Percentiles rank a stretch among this genome's conserved stretches.
These are phyloP conservation scores for Plasmodium billcollinsi DNA, from an alignment of 169 alveolate genomes.

Conservation along the genomic window DNA sequence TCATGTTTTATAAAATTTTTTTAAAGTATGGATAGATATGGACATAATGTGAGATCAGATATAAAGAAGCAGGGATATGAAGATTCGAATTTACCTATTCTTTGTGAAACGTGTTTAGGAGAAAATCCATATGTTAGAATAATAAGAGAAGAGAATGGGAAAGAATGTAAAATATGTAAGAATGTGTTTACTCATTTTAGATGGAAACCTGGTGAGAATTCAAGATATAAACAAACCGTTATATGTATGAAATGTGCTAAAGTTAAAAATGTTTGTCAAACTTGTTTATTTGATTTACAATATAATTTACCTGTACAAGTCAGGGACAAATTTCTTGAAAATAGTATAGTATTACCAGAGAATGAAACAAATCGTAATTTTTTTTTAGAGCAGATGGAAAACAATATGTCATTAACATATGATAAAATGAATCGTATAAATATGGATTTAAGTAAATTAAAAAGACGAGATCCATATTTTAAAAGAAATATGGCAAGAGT, in stretches of 20 bases:
- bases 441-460: constrained; percentile 82
- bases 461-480: constrained; percentile 90
- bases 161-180: constrained; percentile 97
- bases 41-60: constrained; percentile 88
- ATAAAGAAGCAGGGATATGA: constrained; percentile 88
- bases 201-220: constrained; percentile 97
- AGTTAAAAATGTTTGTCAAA: constrained; percentile 98
- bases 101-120: constrained; percentile 98
- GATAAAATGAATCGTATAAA: constrained; percentile 48
- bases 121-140: constrained; percentile 97
- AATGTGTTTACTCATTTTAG: constrained; percentile 98
- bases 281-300: constrained; percentile 97
- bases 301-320: constrained; percentile 98
- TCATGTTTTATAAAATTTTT: too few relatives aligned
- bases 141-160: constrained; percentile 95
- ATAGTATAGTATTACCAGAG: constrained; percentile 79
- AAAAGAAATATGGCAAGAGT: constrained; percentile 94
- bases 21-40: constrained; percentile 86
- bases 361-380: constrained; percentile 84
- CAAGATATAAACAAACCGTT: constrained; percentile 96
- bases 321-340: constrained; percentile 91
- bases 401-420: constrained; percentile 62
- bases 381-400: constrained; percentile 81
- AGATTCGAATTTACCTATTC: constrained; percentile 96
- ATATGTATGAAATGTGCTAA: constrained; percentile 98